Percentiles rank a stretch among this genome's conserved stretches.
phyloP scores from a whole-genome alignment of 768 basidiomycete species.

The Lactifluus piperatus region DNA sequence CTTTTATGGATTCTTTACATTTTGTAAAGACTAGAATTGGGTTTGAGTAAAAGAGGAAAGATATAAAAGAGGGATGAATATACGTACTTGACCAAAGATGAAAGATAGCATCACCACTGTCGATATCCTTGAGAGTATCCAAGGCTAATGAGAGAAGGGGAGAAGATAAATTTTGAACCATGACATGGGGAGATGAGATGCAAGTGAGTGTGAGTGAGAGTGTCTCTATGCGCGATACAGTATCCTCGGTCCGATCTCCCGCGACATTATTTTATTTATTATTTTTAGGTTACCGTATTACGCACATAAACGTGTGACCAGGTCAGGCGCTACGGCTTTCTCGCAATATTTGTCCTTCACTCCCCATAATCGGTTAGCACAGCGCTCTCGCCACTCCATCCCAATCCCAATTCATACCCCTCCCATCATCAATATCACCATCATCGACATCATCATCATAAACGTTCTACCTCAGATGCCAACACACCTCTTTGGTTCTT shows the following conservation, averaged over 20 bases:
- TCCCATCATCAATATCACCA: too few species aligned
- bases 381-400: not conserved
- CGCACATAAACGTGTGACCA: too few species aligned
- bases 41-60: not conserved
- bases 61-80: not conserved
- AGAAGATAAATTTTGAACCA: slow-evolving; percentile 46
- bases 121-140: slow-evolving; percentile 58
- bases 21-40: slow-evolving; percentile 63
- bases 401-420: too few species aligned
- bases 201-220: too few species aligned
- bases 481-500: not conserved
- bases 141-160: slow-evolving; percentile 60
- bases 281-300: too few species aligned
- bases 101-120: slow-evolving; percentile 57
- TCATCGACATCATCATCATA: too few species aligned
- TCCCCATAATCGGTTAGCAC: not conserved
- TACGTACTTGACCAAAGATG: slow-evolving; percentile 61
- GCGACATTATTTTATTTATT: too few species aligned
- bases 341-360: slow-evolving; percentile 9
- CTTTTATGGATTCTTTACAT: slow-evolving; percentile 68
- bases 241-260: too few species aligned
- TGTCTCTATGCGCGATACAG: too few species aligned
- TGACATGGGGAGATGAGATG: slow-evolving; percentile 26
- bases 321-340: slow-evolving; percentile 11
- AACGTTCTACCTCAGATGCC: not conserved